Base-by-base conservation (phyloP, 2,329 filamentous ascomycete species). In the Diaporthe batatas region DNA sequence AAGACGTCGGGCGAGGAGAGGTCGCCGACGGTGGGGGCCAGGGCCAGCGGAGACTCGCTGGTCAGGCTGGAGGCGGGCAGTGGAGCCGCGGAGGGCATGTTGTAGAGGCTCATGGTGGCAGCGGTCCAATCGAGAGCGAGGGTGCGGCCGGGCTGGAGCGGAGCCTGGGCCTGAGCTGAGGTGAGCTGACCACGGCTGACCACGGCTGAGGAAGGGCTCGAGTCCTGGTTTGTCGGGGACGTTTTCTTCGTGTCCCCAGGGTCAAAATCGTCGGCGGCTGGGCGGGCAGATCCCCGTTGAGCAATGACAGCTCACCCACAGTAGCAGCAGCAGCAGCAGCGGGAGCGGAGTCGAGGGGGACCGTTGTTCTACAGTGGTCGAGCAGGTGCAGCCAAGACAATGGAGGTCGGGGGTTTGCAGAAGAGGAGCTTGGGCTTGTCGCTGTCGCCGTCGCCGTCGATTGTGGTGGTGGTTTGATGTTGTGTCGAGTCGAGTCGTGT, bases 1-100 rank as follows among this genome's bases (percentile, higher is more conserved):
- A 78, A 81, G 12, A 70, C 16, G 53, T 54, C 53, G 14, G 55
- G 65, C 29, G 64, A 67, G 49, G 18, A 34, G 51, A 72, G 67
- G 25, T 73, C 70, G 55, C 72, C 54, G 71, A 68, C 73, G 39
- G 71, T 70, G 47, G 74, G 72, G 18, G 69, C 72, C 25, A 72
- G 72, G 12, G 69, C 72, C 39, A 72, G 51, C 42, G 74, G 72
- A 36, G 74, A 75, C 47, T 65, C 72, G 53, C 25, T 67, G 58
- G 69, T 72, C 23, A 73, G 69, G 18, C 68, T 69, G 18, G 59
- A 36, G 14, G 32, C 3, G 12, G 70, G 65, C 39, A 51, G 71
- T 47, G 73, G 44, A 23, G 54, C 69, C 44, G 29, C 65, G 34
- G 71, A 49, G 3, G 68, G 59, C 23, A 55, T 55, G 36, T 59